Percentiles rank a stretch among this genome's conserved stretches.
phyloP scores from a whole-genome alignment of 1,284 basidiomycete species.

The Mycena sp. region DNA sequence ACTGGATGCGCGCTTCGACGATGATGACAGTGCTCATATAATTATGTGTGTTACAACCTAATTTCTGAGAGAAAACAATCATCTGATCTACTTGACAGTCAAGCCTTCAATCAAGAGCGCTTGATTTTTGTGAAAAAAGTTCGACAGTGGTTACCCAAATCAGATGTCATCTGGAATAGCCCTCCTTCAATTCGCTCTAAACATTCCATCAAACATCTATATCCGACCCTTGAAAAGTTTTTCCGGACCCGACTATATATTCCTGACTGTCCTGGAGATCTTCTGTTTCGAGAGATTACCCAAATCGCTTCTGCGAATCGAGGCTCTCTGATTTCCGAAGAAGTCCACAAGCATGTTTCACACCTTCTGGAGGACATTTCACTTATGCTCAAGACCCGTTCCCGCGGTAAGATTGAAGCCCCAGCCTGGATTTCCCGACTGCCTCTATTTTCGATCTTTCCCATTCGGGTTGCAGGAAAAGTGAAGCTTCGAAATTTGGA shows the following conservation, averaged over 20 bases:
- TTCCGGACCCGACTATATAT: background rate
- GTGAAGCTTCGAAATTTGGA: background rate
- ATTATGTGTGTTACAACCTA: background rate
- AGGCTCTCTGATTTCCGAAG: background rate
- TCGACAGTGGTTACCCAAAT: background rate
- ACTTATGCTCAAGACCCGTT: background rate
- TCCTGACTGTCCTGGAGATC: background rate
- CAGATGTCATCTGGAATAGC: background rate
- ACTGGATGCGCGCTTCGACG: background rate
- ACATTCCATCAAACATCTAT: background rate
- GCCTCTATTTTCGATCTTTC: background rate
- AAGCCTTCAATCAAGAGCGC: background rate
- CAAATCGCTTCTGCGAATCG: background rate
- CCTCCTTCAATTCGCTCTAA: constrained; percentile 3
- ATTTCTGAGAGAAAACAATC: no score
- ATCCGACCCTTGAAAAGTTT: background rate
- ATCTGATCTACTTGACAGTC: background rate
- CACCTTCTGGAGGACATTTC: background rate
- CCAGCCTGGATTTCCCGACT: constrained; percentile 1
- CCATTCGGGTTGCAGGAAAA: background rate
- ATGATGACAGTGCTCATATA: background rate
- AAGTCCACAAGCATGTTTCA: background rate
- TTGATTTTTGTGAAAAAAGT: background rate
- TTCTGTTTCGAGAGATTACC: background rate
- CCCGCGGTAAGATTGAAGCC: background rate